Conservation (phyloP, 2,329 filamentous ascomycete species). For the Phyllosticta paracitricarpa region DNA sequence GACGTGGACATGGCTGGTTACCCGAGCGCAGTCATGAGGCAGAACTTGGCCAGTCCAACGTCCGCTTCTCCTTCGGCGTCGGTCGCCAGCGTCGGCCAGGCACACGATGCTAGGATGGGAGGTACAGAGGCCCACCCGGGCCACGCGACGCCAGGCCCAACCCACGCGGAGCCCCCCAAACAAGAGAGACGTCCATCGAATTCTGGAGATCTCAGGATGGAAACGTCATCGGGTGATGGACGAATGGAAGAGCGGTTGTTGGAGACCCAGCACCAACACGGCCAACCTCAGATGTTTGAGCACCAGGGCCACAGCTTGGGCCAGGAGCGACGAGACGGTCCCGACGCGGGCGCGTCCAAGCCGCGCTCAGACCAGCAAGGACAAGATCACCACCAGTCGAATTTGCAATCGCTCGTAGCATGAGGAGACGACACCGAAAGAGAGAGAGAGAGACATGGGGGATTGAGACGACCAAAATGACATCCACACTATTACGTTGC, state of each 20-base stretch:
- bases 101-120: background rate
- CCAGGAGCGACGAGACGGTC: conserved; percentile 1
- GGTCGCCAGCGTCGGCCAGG: conserved; percentile 2
- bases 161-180: conserved; percentile 1
- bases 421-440: background rate
- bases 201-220: background rate
- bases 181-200: background rate
- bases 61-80: conserved; percentile 3
- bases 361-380: background rate
- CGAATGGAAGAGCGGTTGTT: conserved; percentile 1
- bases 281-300: background rate
- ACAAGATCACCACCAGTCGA: conserved; percentile 1
- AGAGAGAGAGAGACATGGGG: background rate
- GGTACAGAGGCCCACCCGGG: conserved; percentile 2
- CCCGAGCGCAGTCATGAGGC: background rate
- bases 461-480: background rate
- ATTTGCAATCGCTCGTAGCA: conserved; percentile 7
- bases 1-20: conserved; percentile 8
- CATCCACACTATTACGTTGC: background rate
- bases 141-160: background rate
- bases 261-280: background rate
- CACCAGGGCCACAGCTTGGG: background rate
- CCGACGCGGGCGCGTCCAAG: background rate
- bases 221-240: background rate
- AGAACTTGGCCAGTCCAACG: conserved; percentile 2